Base-by-base conservation (phyloP, 306 rosid genomes). In the Casuarina cunninghamiana region DNA sequence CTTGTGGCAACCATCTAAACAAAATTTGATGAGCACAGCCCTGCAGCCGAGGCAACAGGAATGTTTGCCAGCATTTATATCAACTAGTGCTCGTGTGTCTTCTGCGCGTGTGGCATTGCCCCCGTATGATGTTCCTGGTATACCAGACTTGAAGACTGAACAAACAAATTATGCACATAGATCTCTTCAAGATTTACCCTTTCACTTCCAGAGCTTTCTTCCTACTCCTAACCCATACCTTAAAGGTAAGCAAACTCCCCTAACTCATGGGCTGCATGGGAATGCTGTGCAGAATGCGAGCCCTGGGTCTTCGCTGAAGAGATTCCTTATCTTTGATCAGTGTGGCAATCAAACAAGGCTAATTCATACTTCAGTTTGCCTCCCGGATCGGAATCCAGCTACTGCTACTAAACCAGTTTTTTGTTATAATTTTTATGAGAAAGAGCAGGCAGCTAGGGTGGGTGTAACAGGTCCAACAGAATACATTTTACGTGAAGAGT, bases 321-420 rank as follows among this genome's bases (percentile, higher is more conserved):
- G 93, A 46, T 89, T 91, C 38, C 88, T 93, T 73, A 80, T 91
- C 62, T 83, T 88, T 69, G 93, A 93, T 79, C 94, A 82, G 53
- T 89, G 93, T 78, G 93, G 88, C 75, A 79, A 82, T 80, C 86
- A 85, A 78, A 91, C 87, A 72, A 93, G 91, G 84, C 74, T 88
- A 76, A 83, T 89, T 80, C 88, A 85, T 78, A 80, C 80, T 65
- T 86, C 92, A 10, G 80, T 77, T 76, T 79, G 72, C 79, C 86
- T 87, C 76, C 78, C 74, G 42, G 74, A 69, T 58, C 88, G 81
- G 80, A 75, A 83, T 81, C 87, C 87, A 68, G 37, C 50, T 61
- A 83, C 78, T 84, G 82, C 77, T 51, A 76, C 79, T 38, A 39
- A 42, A 12, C 79, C 69, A 58, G 51, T 71, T 32, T 5, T 48